Percentiles rank a stretch among this genome's conserved stretches.
Conservation (phyloP, 768 basidiomycete species). For the Obba rivulosa region DNA sequence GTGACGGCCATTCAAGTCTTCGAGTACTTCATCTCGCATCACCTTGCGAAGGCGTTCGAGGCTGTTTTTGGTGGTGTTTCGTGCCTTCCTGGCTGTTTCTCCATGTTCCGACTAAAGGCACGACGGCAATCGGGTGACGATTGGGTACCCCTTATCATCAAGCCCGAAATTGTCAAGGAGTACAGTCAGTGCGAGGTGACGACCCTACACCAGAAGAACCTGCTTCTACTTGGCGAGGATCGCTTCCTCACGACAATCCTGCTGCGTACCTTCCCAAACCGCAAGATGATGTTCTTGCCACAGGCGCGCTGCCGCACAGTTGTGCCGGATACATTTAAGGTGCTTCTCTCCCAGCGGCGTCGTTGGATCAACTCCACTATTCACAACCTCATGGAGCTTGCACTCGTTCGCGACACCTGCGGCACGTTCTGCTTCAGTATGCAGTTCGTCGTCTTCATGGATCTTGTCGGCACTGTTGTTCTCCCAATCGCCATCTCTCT, state of each 20-base stretch:
- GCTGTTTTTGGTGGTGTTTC: conserved; percentile 99
- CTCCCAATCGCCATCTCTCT: conserved; percentile 90
- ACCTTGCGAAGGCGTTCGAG: conserved; percentile 97
- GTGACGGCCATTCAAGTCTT: conserved; percentile 98
- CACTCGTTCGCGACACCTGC: conserved; percentile 93
- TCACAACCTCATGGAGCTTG: conserved; percentile 98
- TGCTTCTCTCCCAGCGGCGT: conserved; percentile 93
- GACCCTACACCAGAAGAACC: conserved; percentile 96
- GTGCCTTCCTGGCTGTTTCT: conserved; percentile 99
- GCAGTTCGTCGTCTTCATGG: conserved; percentile 99
- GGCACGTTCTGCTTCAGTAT: conserved; percentile 99
- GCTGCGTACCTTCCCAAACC: conserved; percentile 92
- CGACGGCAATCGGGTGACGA: conserved; percentile 85
- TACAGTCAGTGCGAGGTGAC: conserved; percentile 93
- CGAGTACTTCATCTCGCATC: conserved; percentile 99
- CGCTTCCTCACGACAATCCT: conserved; percentile 97
- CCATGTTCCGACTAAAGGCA: conserved; percentile 98
- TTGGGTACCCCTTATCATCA: conserved; percentile 95
- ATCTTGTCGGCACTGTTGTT: conserved; percentile 85
- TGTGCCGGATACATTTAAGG: conserved; percentile 90
- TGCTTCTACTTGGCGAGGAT: conserved; percentile 95
- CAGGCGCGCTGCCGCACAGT: conserved; percentile 94
- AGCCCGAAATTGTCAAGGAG: conserved; percentile 95
- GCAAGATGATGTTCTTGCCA: conserved; percentile 99
- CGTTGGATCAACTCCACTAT: conserved; percentile 99